Evolutionary conservation across 805 yeast species (phyloP), one percentile per base, ranked within the genome.

Genomic region (Saccharomycopsis fodiens): DNA sequence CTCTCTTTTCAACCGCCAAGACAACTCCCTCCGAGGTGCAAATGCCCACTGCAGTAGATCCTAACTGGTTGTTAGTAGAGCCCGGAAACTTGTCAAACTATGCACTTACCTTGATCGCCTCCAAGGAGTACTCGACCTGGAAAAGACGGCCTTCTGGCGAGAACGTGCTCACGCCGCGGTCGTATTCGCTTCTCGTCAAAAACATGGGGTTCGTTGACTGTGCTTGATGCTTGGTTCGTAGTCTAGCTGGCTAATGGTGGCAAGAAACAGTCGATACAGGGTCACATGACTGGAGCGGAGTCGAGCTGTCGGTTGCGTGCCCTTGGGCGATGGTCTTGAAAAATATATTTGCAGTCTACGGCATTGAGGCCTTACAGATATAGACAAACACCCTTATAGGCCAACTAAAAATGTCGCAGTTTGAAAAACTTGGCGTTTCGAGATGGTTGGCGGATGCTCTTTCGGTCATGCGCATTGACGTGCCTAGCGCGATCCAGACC

Each of bases 101-200:
- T 17, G 4, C n/a, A 52, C 76, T 59, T 50, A 82, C 73, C 60
- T 93, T 93, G 65, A 93, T 93, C 39, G 98, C 98, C 65, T 93
- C 98, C 47, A 93, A 69, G 7, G 98, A 93, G 64, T 93, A 93
- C 64, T 93, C 98, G 37, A 93, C 98, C 68, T 93, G 98, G 69
- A 93, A 93, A 51, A 93, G 70, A 62, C 99, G 84, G 21, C 99
- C 99, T 64, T 94, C 98, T 21, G 99, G 99, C 1, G 97, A 89
- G 65, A 94, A 93, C 6, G 99, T 94, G 59, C 94, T 84, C 41
- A 93, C 98, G 53, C 98, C 99, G 65, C 99, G 84, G 63, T 93
- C 99, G 65, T 93, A 93, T 72, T 93, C 99, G 68, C 95, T 85
- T 81, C 99, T 84, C n/a, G 99, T 93, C 55, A 93, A 76, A 68